Base-by-base conservation (phyloP, 345 rosid genomes). In the Bruguiera sexangula region DNA sequence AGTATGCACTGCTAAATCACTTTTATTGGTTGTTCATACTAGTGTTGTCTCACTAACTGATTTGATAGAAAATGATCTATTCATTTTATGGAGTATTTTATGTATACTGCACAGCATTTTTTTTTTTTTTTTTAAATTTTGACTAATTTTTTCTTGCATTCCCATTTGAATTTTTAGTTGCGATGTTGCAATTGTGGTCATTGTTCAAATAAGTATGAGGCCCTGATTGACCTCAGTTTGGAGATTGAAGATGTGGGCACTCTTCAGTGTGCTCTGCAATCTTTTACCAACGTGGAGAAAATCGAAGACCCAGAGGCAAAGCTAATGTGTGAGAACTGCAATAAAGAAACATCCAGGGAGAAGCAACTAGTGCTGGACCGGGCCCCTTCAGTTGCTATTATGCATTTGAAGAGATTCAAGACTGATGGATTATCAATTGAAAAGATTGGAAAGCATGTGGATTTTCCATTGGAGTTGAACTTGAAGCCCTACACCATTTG, bases 351-450 rank as follows among this genome's bases (percentile, higher is more conserved):
- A n/a, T 76, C 86, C 0, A 82, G 78, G 83, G 91, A 85, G 82
- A 96, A 92, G 73, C 96, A 88, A 66, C 91, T 96, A 73, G 69
- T 81, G 81, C 78, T 96, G 71, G 92, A 87, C 51, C 82, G 73
- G 75, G 83, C 81, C 30, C 96, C 99, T 55, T 52, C 73, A 57
- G 77, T 92, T 80, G 93, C 88, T 53, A 76, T 88, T 73, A 84
- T 96, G 67, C 96, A 89, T 77, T 79, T 96, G 69, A 96, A 96
- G 82, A 88, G 97, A 75, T 96, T 96, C 85, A 92, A 92, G 76
- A 83, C 68, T 56, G 87, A 85, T 76, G 97, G 93, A 22, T 34
- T 37, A 15, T 75, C 8, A 65, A 79, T 89, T 72, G 89, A 83
- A 73, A 96, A 96, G 84, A 85, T 90, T 60, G 86, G 76, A 71